Percentiles rank a stretch among this genome's conserved stretches.
Conservation (phyloP, 2,329 filamentous ascomycete genomes). For the Rhinocladiella mackenziei region DNA sequence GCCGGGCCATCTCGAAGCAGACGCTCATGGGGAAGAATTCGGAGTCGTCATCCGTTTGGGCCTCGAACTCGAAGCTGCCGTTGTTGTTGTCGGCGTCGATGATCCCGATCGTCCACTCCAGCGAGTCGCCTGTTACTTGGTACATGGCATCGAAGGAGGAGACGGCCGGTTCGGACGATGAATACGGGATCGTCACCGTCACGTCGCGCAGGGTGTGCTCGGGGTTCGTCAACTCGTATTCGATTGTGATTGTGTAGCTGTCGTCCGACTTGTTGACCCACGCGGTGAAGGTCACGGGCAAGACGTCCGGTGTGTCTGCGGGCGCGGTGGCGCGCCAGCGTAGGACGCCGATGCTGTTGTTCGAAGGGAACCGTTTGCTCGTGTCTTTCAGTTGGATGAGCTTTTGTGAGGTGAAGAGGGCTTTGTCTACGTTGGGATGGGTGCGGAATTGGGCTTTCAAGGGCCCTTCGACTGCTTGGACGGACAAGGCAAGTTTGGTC, state of each 20-base stretch:
- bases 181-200: constrained; percentile 80
- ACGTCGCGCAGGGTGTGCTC: constrained; percentile 73
- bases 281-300: constrained; percentile 93
- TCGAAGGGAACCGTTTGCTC: constrained; percentile 84
- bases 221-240: constrained; percentile 85
- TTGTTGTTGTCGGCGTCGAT: constrained; percentile 77
- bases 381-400: constrained; percentile 86
- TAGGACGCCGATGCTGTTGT: constrained; percentile 88
- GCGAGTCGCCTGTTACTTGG: constrained; percentile 83
- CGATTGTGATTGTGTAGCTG: constrained; percentile 85
- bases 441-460: constrained; percentile 75
- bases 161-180: constrained; percentile 77
- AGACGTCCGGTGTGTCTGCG: constrained; percentile 70
- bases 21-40: constrained; percentile 99
- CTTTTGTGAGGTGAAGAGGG: constrained; percentile 75
- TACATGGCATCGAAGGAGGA: constrained; percentile 93
- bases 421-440: constrained; percentile 93
- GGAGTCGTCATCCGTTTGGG: constrained; percentile 77
- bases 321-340: constrained; percentile 86
- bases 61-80: constrained; percentile 94
- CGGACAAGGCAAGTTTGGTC: constrained; percentile 83
- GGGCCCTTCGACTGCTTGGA: constrained; percentile 66
- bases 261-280: constrained; percentile 90
- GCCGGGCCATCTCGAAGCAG: constrained; percentile 77
- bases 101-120: constrained; percentile 90